A percentile compares a stretch with the other conserved stretches of the same genome.
Evolutionary conservation across 441 rosid species (phyloP).

Genomic region (Erodium chrysanthum): DNA sequence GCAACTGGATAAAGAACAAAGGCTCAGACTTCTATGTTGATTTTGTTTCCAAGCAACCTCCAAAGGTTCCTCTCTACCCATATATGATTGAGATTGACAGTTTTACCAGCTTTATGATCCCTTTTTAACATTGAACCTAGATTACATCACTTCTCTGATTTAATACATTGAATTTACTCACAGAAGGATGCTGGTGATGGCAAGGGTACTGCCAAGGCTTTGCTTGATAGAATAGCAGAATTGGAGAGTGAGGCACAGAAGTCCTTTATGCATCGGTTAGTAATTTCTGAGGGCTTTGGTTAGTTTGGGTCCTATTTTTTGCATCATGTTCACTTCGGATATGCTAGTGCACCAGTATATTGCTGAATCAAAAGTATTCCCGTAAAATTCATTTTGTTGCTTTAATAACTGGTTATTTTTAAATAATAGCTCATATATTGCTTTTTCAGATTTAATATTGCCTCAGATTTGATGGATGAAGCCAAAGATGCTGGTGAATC

Average conservation of each 20-base stretch:
- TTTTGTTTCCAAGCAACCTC: constrained; percentile 45
- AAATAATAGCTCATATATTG: constrained; percentile 9
- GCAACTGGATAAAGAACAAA: constrained; percentile 73
- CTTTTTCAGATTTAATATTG: constrained; percentile 73
- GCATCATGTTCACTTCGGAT: neutral
- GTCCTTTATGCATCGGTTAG: constrained; percentile 97
- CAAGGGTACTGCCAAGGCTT: constrained; percentile 63
- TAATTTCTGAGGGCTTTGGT: constrained; percentile 18
- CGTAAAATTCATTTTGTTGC: neutral
- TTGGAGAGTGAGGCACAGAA: constrained; percentile 94
- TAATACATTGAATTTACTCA: constrained; percentile 18
- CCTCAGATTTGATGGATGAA: constrained; percentile 74
- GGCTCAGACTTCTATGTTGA: constrained; percentile 77
- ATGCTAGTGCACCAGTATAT: neutral
- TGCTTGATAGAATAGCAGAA: constrained; percentile 66
- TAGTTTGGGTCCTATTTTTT: neutral
- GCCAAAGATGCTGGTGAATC: constrained; percentile 65
- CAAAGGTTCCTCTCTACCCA: constrained; percentile 41
- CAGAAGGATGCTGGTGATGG: constrained; percentile 69
- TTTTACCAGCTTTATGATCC: neutral
- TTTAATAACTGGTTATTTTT: constrained; percentile 11
- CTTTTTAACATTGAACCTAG: neutral
- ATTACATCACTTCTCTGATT: constrained; percentile 8
- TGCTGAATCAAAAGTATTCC: neutral
- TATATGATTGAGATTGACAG: constrained; percentile 1